Conservation (phyloP, 2,329 filamentous ascomycete species). For the Corynespora cassiicola region DNA sequence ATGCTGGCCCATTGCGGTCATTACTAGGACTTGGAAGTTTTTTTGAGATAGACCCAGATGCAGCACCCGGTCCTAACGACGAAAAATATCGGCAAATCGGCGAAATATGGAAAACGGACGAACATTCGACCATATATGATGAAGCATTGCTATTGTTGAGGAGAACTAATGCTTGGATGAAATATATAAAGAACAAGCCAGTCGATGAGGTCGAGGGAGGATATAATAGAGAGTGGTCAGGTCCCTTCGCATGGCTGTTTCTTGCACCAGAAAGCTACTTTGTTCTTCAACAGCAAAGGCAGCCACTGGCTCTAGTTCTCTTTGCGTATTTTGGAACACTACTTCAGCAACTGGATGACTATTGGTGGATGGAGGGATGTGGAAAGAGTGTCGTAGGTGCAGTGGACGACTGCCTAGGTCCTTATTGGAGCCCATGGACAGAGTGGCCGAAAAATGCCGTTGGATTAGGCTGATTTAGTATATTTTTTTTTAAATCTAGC, state of each 20-base stretch:
- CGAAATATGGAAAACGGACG: slow-evolving; percentile 14
- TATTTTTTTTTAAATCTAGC: no score
- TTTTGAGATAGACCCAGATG: slow-evolving; percentile 14
- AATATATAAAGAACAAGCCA: slow-evolving; percentile 9
- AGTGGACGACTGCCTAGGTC: slow-evolving; percentile 19
- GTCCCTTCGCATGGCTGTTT: slow-evolving; percentile 26
- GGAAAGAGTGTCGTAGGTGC: slow-evolving; percentile 22
- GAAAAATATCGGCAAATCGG: slow-evolving; percentile 8
- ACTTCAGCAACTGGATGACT: slow-evolving; percentile 12
- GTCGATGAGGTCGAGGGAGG: slow-evolving; percentile 7
- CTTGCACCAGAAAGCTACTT: slow-evolving; percentile 17
- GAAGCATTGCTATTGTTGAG: slow-evolving; percentile 15
- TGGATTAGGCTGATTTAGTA: no score
- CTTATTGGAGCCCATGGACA: slow-evolving; percentile 20
- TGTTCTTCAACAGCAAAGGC: slow-evolving; percentile 19
- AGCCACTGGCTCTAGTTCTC: slow-evolving; percentile 22
- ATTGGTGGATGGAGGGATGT: slow-evolving; percentile 30
- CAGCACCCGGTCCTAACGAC: slow-evolving; percentile 10
- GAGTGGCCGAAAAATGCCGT: no score
- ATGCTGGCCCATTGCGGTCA: slow-evolving; percentile 16
- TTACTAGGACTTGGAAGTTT: slow-evolving; percentile 19
- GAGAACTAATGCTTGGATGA: slow-evolving; percentile 16
- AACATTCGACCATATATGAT: slow-evolving; percentile 14
- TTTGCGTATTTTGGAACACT: slow-evolving; percentile 25
- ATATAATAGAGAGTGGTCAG: slow-evolving; percentile 19